These are phyloP conservation scores for Agrocybe pediades DNA, from an alignment of 768 basidiomycete species.

Conservation along the genomic window DNA sequence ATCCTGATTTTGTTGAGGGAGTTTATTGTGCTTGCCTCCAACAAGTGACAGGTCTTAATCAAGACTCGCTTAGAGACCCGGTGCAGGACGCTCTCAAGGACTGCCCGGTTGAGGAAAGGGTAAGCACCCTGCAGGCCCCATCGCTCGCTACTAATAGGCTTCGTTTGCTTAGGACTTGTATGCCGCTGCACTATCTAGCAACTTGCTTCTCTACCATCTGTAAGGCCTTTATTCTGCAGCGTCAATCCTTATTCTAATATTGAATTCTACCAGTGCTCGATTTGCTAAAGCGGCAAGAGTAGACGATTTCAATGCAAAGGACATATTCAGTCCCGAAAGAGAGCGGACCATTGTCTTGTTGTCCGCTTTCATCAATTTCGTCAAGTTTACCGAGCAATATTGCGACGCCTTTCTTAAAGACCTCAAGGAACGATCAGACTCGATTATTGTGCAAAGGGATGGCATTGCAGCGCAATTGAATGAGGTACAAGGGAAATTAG, in stretches of 20 bases:
- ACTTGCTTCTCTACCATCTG: constrained; percentile 73
- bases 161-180: constrained; percentile 64
- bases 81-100: constrained; percentile 54
- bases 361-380: constrained; percentile 91
- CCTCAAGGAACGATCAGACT: constrained; percentile 61
- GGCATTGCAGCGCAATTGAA: constrained; percentile 48
- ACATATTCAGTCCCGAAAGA: constrained; percentile 71
- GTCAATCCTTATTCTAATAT: neutral
- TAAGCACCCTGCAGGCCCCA: constrained; percentile 21
- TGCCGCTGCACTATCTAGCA: constrained; percentile 55
- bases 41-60: constrained; percentile 66
- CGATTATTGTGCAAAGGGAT: constrained; percentile 63
- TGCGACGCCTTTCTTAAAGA: constrained; percentile 60
- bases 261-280: constrained; percentile 47
- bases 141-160: neutral
- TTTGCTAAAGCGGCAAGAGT: constrained; percentile 75
- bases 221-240: constrained; percentile 29
- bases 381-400: constrained; percentile 82
- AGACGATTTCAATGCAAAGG: constrained; percentile 75
- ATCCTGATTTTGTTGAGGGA: constrained; percentile 67
- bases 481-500: constrained; percentile 53
- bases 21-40: constrained; percentile 74
- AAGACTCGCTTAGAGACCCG: constrained; percentile 60
- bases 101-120: constrained; percentile 56
- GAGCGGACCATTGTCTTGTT: constrained; percentile 75